Evolutionary conservation across 345 rosid species (phyloP), one percentile per base, ranked within the genome.

Genomic region (Linum lewisii): DNA sequence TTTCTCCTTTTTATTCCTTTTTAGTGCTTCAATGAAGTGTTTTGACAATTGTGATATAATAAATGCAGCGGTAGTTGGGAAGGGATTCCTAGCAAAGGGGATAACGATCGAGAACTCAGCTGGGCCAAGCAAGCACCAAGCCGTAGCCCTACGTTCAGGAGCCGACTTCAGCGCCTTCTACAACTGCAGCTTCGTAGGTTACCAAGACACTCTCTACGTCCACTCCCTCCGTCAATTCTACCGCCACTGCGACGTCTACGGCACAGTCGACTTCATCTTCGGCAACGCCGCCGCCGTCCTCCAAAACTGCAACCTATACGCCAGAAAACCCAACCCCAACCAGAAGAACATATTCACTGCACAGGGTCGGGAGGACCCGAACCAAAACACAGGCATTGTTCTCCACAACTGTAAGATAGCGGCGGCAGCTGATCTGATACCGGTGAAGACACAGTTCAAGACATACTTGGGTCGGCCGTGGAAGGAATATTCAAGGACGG

Each of bases 401-500:
- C 69, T 90, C 53, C 61, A 80, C 37, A 77, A 82, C 24, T 71
- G 81, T 73, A 90, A 84, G 68, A 45, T 90, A 1, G 71, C 82
- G 3, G 93, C 95, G 0, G 87, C 91, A 0, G 61, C 79, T 0
- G 95, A 90, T 61, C 67, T 87, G 18, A 69, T 81, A 22, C 87
- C 95, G 0, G 82, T 69, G 0, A 69, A 78, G 62, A 63, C 79
- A 2, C 45, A 67, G 9, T 81, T 78, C 70, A 58, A 71, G 63
- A 80, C 85, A 0, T 90, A 76, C 66, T 65, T 87, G 11, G 97
- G 95, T 2, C 82, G 97, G 26, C 97, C 97, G 0, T 90, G 95
- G 97, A 87, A 69, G 59, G 66, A 64, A 53, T 87, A 76, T 58
- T 90, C 97, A 0, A 78, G 97, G 77, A 90, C 93, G 1, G 87